phyloP scores from a whole-genome alignment of 1,284 basidiomycete genomes.

The Moesziomyces globuligerus region DNA sequence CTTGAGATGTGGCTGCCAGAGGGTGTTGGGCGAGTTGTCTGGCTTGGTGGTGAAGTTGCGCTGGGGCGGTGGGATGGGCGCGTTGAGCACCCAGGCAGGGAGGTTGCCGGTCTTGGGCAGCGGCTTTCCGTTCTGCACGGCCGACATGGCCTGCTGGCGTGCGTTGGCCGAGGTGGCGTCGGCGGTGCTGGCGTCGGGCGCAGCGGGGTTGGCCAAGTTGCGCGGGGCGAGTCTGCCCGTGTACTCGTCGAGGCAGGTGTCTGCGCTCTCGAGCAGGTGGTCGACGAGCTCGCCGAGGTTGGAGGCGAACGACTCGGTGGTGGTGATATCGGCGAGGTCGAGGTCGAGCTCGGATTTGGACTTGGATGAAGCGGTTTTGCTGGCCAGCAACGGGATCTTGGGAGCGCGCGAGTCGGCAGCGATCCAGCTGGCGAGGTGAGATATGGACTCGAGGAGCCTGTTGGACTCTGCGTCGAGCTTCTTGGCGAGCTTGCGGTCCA shows the following conservation, averaged over 20 bases:
- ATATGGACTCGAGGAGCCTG: constrained; percentile 69
- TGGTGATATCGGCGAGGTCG: constrained; percentile 48
- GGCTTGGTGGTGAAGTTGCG: constrained; percentile 57
- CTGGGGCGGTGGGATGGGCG: constrained; percentile 62
- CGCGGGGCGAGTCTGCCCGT: constrained; percentile 77
- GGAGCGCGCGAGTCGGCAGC: constrained; percentile 32
- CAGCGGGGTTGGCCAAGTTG: constrained; percentile 14
- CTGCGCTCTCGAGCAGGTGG: constrained; percentile 82
- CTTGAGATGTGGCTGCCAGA: constrained; percentile 54
- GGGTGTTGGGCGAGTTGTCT: constrained; percentile 51
- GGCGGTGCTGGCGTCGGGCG: constrained; percentile 4
- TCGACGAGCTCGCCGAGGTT: constrained; percentile 85
- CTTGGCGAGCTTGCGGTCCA: constrained; percentile 77
- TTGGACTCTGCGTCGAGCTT: constrained; percentile 76
- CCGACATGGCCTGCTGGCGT: constrained; percentile 21
- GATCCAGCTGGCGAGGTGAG: constrained; percentile 45
- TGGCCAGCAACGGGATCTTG: constrained; percentile 28
- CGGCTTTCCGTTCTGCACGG: constrained; percentile 32
- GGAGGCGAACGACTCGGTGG: constrained; percentile 80
- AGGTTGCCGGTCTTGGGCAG: constrained; percentile 52
- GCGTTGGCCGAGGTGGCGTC: not conserved
- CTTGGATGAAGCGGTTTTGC: constrained; percentile 4
- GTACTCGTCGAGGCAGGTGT: constrained; percentile 82
- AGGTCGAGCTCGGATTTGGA: constrained; percentile 14
- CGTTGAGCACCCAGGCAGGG: constrained; percentile 56